phyloP scores from a whole-genome alignment of 116 monocot genomes.

The Trichopus zeylanicus region DNA sequence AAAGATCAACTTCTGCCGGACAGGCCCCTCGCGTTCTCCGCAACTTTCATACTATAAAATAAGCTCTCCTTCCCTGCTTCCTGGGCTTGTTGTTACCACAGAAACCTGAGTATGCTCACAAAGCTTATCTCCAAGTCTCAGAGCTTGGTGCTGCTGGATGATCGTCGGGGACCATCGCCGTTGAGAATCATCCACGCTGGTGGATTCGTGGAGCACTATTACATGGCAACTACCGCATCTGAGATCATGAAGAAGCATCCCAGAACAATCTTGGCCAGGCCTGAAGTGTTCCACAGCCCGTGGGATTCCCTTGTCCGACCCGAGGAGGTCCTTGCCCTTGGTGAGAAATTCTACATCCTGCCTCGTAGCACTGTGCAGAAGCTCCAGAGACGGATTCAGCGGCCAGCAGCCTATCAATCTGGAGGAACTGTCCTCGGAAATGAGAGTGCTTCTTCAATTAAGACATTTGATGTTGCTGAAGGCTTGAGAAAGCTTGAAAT shows the following conservation, averaged over 20 bases:
- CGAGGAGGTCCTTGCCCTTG: slow-evolving; percentile 17
- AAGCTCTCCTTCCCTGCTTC: no score
- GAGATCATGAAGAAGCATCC: slow-evolving; percentile 8
- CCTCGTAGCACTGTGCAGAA: slow-evolving; percentile 14
- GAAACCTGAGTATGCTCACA: no score
- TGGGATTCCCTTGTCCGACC: slow-evolving; percentile 25
- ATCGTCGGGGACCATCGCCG: not conserved
- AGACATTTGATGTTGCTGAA: not conserved
- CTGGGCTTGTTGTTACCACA: no score
- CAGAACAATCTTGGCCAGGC: slow-evolving; percentile 5
- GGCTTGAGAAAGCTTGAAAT: not conserved
- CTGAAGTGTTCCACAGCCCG: slow-evolving; percentile 15
- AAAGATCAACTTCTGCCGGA: no score
- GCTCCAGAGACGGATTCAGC: slow-evolving; percentile 11
- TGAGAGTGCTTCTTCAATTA: not conserved
- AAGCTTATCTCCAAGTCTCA: no score
- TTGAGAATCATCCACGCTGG: slow-evolving; percentile 20
- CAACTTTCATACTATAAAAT: no score
- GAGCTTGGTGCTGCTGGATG: no score
- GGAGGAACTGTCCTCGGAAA: no score
- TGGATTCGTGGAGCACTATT: slow-evolving; percentile 19
- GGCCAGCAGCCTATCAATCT: not conserved
- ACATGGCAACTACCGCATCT: slow-evolving; percentile 22
- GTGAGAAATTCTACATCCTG: slow-evolving; percentile 23
- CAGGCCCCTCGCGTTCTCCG: no score